phyloP scores from a whole-genome alignment of 495 filamentous ascomycete genomes.

The Penicillium salamii region DNA sequence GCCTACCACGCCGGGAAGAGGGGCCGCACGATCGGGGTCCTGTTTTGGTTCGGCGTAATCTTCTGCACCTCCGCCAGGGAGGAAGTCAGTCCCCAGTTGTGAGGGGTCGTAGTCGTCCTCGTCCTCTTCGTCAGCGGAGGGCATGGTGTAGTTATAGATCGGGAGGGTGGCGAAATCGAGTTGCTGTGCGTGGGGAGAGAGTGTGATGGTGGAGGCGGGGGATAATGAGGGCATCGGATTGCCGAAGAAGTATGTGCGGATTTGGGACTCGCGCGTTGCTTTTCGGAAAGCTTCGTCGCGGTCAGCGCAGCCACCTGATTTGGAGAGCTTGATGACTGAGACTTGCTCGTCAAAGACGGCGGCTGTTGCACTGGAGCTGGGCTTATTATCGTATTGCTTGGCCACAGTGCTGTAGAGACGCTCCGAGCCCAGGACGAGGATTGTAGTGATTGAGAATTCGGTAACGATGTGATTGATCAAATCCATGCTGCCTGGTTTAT shows the following conservation, averaged over 20 bases:
- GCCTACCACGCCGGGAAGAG: constrained; percentile 24
- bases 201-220: constrained; percentile 55
- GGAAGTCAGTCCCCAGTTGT: constrained; percentile 38
- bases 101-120: constrained; percentile 46
- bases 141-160: constrained; percentile 60
- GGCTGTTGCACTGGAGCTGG: constrained; percentile 48
- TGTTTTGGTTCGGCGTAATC: constrained; percentile 23
- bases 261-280: constrained; percentile 64
- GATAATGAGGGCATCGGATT: constrained; percentile 41
- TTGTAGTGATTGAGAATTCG: constrained; percentile 81
- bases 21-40: constrained; percentile 19
- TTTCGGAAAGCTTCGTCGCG: constrained; percentile 75
- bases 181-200: constrained; percentile 82
- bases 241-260: constrained; percentile 94
- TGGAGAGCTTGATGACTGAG: constrained; percentile 73
- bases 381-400: constrained; percentile 66
- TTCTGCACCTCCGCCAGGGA: constrained; percentile 41
- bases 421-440: constrained; percentile 83
- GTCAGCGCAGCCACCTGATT: constrained; percentile 85
- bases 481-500: constrained; percentile 63
- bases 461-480: constrained; percentile 77
- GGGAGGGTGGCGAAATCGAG: constrained; percentile 69
- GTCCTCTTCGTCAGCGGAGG: constrained; percentile 44
- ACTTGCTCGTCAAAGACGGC: constrained; percentile 56
- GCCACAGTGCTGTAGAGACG: constrained; percentile 74